Evolutionary conservation across 805 yeast genomes (phyloP).

Genomic region (Ogataea wickerhamii): DNA sequence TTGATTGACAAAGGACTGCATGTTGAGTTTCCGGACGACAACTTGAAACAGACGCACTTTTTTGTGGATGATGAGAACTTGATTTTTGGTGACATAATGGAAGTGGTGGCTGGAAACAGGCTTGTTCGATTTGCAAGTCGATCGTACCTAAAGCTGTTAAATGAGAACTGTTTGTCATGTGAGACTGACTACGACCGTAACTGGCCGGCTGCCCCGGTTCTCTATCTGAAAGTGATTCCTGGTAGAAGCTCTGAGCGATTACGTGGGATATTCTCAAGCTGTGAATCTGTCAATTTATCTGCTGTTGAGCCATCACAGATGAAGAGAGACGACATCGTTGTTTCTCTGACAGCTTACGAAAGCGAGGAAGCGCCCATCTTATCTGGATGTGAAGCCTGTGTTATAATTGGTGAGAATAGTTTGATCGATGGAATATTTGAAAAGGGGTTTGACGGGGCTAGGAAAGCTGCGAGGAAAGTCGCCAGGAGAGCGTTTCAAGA

Average conservation of each 20-base stretch:
- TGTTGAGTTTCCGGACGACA: slow-evolving; percentile 1
- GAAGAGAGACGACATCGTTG: background rate
- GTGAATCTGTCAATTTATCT: background rate
- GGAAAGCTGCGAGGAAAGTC: too few relatives aligned
- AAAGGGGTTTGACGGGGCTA: too few relatives aligned
- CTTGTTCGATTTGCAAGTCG: background rate
- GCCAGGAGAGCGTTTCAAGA: too few relatives aligned
- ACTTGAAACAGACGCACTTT: slow-evolving; percentile 2
- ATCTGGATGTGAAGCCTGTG: too few relatives aligned
- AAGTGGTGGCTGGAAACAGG: background rate
- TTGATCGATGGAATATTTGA: too few relatives aligned
- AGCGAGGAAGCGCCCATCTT: background rate
- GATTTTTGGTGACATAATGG: background rate
- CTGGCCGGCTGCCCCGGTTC: slow-evolving; percentile 6
- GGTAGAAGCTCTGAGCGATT: background rate
- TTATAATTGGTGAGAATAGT: too few relatives aligned
- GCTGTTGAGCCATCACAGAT: background rate
- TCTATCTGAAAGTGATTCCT: background rate
- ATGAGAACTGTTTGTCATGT: background rate
- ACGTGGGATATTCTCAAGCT: background rate
- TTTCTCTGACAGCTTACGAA: background rate
- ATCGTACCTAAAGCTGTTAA: background rate
- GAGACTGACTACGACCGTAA: slow-evolving; percentile 3
- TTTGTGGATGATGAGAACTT: background rate
- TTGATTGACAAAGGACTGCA: slow-evolving; percentile 1